These are phyloP conservation scores for Fennellomyces sp. DNA, from an alignment of 371 early-diverging fungal species.

Conservation along the genomic window DNA sequence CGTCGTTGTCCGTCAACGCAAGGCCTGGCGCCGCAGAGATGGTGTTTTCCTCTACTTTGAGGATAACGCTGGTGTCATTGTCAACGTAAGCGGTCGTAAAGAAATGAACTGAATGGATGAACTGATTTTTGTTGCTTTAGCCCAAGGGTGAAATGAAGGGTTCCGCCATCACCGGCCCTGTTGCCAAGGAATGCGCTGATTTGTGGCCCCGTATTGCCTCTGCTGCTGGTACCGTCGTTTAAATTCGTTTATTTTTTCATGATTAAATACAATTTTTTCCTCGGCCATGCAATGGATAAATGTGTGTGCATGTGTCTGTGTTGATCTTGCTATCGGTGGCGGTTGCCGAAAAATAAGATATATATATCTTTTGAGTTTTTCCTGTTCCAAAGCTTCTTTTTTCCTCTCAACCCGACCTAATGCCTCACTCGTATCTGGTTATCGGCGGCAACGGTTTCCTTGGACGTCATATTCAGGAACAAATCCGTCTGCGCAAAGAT, in stretches of 20 bases:
- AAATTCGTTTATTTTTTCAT: constrained; percentile 17
- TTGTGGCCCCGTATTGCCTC: constrained; percentile 99
- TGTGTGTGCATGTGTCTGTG: not conserved
- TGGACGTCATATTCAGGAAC: constrained; percentile 78
- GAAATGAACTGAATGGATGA: not conserved
- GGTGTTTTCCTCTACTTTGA: constrained; percentile 98
- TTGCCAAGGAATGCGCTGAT: constrained; percentile 99
- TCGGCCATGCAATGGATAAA: not conserved
- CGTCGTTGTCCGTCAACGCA: constrained; percentile 98
- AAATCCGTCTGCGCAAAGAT: constrained; percentile 71
- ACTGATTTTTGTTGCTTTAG: constrained; percentile 49
- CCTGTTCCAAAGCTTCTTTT: not conserved
- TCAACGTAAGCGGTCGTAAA: constrained; percentile 29
- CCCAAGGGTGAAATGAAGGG: constrained; percentile 99
- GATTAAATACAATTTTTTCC: not conserved
- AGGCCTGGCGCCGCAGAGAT: constrained; percentile 98
- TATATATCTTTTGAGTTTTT: not conserved
- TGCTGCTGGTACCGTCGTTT: constrained; percentile 89
- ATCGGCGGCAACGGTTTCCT: constrained; percentile 93
- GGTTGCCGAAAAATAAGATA: not conserved
- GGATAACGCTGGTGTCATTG: constrained; percentile 60
- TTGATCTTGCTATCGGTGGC: not conserved
- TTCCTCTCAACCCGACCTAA: not conserved
- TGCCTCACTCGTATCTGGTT: constrained; percentile 66
- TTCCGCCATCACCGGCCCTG: constrained; percentile 99